Base-by-base conservation (phyloP, 2,329 filamentous ascomycete species). In the Ophidiomyces ophidiicola region DNA sequence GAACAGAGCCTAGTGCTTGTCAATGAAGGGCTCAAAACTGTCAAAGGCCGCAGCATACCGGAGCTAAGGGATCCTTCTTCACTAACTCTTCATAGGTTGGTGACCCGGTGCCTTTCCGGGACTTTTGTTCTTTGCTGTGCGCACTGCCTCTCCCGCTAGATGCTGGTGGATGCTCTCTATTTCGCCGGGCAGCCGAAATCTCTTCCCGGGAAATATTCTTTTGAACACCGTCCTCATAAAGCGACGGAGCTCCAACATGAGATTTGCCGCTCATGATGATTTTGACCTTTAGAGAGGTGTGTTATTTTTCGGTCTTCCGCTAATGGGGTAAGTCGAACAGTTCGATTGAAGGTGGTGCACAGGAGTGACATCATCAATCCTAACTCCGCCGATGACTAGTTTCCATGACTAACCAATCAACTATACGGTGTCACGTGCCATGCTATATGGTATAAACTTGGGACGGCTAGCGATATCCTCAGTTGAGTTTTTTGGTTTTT, bases 171-270 rank as follows among this genome's bases (percentile, higher is more conserved):
- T 84, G 83, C 64, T 88, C 80, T 45, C 86, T 66, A 64, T 74
- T 90, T 44, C 76, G 70, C 36, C 72, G 64, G 14, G 69, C 65
- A 52, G 74, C 67, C 31, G 62, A 54, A 37, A 66, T 48, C 45
- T 71, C 64, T 2, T 71, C 67, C 43, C 71, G 56, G 45, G 74
- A 71, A 45, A 62, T 57, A 57, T 76, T 84, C 52, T 74, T 72
- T 69, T 90, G 82, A 62, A 90, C 82, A 43, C 77, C 79, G 42
- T 71, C 78, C 64, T 87, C 80, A 64, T 90, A 87, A 57, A 84
- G 63, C 44, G 62, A 58, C 46, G 62, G 53, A 57, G 66, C 70
- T 50, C 82, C 83, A 55, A 88, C 80, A 55, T 68, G 80, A 42
- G 80, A 82, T 41, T 59, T 63, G 52, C 64, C 64, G 51, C 64